Base-by-base conservation (phyloP, 129 eudicot species). In the Flaveria brownii region DNA sequence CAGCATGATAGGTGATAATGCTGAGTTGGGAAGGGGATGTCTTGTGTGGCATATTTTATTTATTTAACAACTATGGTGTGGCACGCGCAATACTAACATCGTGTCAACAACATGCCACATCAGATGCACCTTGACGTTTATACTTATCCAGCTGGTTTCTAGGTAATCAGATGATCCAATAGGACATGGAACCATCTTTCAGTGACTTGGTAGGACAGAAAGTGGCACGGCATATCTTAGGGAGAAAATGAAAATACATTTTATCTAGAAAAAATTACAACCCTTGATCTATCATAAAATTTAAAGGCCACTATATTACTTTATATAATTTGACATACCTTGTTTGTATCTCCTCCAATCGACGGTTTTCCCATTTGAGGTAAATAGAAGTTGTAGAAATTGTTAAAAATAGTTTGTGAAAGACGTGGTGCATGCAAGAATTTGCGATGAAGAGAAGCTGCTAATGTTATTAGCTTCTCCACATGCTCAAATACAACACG, bases 391-490 rank as follows among this genome's bases (percentile, higher is more conserved):
- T 91, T 73, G 80, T 76, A 89, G 71, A 77, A 94, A 62, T 89
- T 90, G 17, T 68, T 82, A 77, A 94, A 94, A 55, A 94, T 84
- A 47, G 89, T 81, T 75, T 87, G 83, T 25, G 85, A 84, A 22
- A 94, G 90, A 54, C 87, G 87, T 2, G 96, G 94, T 41, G 97
- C 91, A 51, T 75, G 87, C 80, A 91, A 73, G 73, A 94, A 88
- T 67, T 94, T 94, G 62, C 88, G 85, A 74, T 87, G 96, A 78
- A 94, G 90, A 74, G 96, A 91, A 71, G 96, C 93, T 18, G 99
- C 97, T 16, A 89, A 43, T 8, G 72, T 49, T 15, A 84, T 74
- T 67, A 94, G 83, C 74, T 83, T 86, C 77, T 94, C 97, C 69
- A 94, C 86, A 56, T 89, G 91, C 82, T 83, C 92, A 69, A 91